Conservation (phyloP, 495 filamentous ascomycete species). For the Penicillium robsamsonii region DNA sequence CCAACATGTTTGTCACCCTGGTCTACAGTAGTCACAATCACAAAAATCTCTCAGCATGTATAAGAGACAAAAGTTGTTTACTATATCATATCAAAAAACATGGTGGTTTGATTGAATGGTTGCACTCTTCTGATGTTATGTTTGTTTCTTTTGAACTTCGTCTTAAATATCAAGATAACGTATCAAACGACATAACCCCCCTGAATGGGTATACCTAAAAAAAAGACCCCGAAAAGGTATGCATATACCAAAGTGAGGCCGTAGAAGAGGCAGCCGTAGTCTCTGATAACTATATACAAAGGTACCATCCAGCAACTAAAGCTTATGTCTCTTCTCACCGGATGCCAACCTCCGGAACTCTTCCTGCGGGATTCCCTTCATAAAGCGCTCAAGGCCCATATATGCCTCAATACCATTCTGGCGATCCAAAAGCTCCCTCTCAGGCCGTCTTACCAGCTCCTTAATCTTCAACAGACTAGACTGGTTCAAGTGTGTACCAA, state of each 20-base stretch:
- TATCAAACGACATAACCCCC: not conserved
- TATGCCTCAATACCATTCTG: conserved; percentile 82
- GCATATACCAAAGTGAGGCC: too few relatives aligned
- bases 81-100: too few relatives aligned
- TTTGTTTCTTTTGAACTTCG: too few relatives aligned
- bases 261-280: not conserved
- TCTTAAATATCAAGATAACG: not conserved
- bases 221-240: too few relatives aligned
- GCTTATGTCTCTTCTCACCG: conserved; percentile 81
- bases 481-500: conserved; percentile 77
- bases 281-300: conserved; percentile 9
- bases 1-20: not conserved
- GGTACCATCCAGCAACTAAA: conserved; percentile 43
- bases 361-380: conserved; percentile 73
- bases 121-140: too few relatives aligned
- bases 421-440: conserved; percentile 66
- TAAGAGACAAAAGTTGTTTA: too few relatives aligned
- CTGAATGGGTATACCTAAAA: too few relatives aligned
- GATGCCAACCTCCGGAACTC: conserved; percentile 71
- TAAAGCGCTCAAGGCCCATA: conserved; percentile 77
- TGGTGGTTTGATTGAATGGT: too few relatives aligned
- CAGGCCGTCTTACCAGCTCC: conserved; percentile 72
- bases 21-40: not conserved
- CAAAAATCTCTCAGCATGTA: not conserved
- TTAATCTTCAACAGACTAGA: conserved; percentile 82